Base-by-base conservation (phyloP, 2,329 filamentous ascomycete genomes). In the Talaromyces islandicus region DNA sequence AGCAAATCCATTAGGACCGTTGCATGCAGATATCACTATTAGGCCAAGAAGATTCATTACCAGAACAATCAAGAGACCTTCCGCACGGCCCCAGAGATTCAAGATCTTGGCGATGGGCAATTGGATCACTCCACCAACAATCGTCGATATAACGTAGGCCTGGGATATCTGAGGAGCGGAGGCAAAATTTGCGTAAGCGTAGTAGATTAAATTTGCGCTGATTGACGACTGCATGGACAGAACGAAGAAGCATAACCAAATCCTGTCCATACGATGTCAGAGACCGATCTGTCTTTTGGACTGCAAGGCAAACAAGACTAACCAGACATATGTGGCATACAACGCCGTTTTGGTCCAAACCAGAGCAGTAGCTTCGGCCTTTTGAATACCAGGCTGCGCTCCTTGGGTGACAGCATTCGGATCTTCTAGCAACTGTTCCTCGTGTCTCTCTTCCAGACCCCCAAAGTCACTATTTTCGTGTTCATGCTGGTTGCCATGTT, bases 91-190 rank as follows among this genome's bases (percentile, higher is more conserved):
- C 80, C 83, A 88, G 24, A 86, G 73, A 69, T 88, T 83, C 54
- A 88, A 73, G 4, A 85, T 76, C 68, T 87, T 88, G 57, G 85
- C 84, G 19, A 86, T 75, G 1, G 85, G 82, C 14, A 88, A 76
- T 67, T 85, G 85, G 53, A 82, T 74, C 30, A 86, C 77, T 19
- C 83, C 85, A 29, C 79, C 80, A 38, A 88, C 81, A 38, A 87
- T 73, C 57, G 73, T 80, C 14, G 83, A 75, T 30, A 87, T 74
- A 62, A 87, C 81, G 51, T 75, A 74, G n/a, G 83, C 81, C 4
- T 83, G 80, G 5, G 17, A 81, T 71, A 56, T 80, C 73, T 67
- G 83, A 65, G 53, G 83, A 76, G 71, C 86, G 74, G 46, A 71
- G 14, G 73, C 59, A 65, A 83, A 87, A 21, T 75, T 75, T 63